A percentile compares a stretch with the other conserved stretches of the same genome.
These are phyloP conservation scores for Violaceomyces palustris DNA, from an alignment of 1,284 basidiomycete species.

Conservation along the genomic window DNA sequence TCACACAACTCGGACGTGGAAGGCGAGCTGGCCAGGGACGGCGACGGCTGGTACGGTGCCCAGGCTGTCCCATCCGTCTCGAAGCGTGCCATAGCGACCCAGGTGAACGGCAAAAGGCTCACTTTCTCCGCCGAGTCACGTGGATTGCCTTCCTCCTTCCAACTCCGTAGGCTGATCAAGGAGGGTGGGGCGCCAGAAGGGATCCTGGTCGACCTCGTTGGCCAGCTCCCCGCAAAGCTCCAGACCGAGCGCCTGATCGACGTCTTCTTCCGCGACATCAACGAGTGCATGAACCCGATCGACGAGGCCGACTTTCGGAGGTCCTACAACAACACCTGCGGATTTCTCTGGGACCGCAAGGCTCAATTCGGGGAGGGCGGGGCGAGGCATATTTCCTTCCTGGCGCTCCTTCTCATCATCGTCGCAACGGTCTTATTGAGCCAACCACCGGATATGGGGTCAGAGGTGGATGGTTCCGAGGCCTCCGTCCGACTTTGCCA, in stretches of 20 bases:
- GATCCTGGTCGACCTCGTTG: constrained; percentile 3
- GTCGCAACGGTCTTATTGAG: constrained; percentile 5
- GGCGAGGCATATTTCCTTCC: constrained; percentile 8
- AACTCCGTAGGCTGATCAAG: constrained; percentile 10
- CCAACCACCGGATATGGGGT: constrained; percentile 2
- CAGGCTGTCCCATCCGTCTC: no score
- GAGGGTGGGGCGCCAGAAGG: constrained; percentile 2
- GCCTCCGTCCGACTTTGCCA: constrained; percentile 4
- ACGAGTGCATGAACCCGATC: constrained; percentile 14
- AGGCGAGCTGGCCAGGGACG: no score
- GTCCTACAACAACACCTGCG: constrained; percentile 6
- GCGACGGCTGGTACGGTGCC: no score
- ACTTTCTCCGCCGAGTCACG: constrained; percentile 10
- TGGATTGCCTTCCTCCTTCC: constrained; percentile 9
- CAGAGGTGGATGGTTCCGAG: constrained; percentile 2
- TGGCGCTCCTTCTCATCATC: constrained; percentile 4
- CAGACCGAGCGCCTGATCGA: constrained; percentile 3
- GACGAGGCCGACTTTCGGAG: constrained; percentile 16
- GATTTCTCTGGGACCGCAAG: constrained; percentile 7
- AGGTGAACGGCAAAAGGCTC: constrained; percentile 7
- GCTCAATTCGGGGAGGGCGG: constrained; percentile 4
- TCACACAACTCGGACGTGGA: no score
- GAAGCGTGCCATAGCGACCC: constrained; percentile 8
- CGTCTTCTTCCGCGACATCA: constrained; percentile 18
- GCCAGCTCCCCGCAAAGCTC: constrained; percentile 2